Base-by-base conservation (phyloP, 345 rosid species). In the Garcia nutans region DNA sequence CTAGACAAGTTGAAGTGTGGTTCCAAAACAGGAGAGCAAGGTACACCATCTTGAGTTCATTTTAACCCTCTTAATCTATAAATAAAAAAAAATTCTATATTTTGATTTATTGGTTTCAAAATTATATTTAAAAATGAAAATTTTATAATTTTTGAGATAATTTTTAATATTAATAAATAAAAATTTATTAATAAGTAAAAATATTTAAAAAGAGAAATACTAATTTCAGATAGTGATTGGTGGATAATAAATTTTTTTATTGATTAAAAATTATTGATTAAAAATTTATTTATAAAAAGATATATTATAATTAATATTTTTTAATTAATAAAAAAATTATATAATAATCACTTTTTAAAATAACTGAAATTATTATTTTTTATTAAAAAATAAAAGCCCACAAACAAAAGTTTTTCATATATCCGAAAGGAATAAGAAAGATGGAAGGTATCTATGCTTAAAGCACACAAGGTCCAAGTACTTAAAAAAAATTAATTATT, bases 1-100 rank as follows among this genome's bases (percentile, higher is more conserved):
- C 98, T 4, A 87, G 99, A 76, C 98, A 96, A 73, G 98, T 96
- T 37, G 99, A 96, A 79, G 99, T 96, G 19, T 96, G 99, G 99
- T 96, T 96, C 84, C 99, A 96, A 76, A 96, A 96, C 89, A 87
- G 99, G 78, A 87, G 99, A 84, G 99, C 99, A 45, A 91, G 99
- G 99, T 93, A 76, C 41, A 41, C 20, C 16, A 60, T 24, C 19
- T 41, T 50, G 12, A 57, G 8, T 65, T 24, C 13, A 11, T 24
- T 50, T 37, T 20, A n/a, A 10, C 33, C 49, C 12, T 28, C 2
- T 24, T 24, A 9, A 2, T 0, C 22, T 57, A 7, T 58, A 33
- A 1, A 33, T 33, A 3, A 33, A 33, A 33, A 33, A 33, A 0
- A 2, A 2, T 33, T 37, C 41, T 47, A 7, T 57, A 20, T 20